Evolutionary conservation across 495 filamentous ascomycete species (phyloP), one percentile per base, ranked within the genome.

Genomic region (Hypomontagnella submonticulosa): DNA sequence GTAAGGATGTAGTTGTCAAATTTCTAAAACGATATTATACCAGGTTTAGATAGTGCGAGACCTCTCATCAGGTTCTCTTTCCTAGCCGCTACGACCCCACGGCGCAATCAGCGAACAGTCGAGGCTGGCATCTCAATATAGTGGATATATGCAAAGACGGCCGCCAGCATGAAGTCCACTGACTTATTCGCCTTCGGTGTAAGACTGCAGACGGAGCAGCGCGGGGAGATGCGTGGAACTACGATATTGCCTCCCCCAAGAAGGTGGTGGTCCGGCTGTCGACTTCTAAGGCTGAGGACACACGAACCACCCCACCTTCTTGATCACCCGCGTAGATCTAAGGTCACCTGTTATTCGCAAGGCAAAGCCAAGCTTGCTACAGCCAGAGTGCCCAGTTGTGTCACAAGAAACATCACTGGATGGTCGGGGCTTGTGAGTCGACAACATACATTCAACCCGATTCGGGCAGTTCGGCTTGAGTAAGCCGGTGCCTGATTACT

Each of bases 401-500:
- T 37, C 37, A 34, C 16, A 53, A 43, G 40, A 16, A 44, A 43
- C 33, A 30, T 12, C 18, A 51, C 27, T 40, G 10, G n/a, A 20
- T 42, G 44, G 23, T 52, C 44, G 43, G 47, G 47, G 66, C 51
- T 69, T 41, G 51, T 54, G 33, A 61, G 66, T 51, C 61, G 61
- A 65, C 61, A 36, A 16, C 59, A 61, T 53, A 44, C 19, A 15
- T 51, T 47, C 18, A 19, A 23, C 34, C 57, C 51, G 50, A 52
- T 65, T 54, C 50, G 61, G 61, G 66, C 61, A 65, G 61, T 47
- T 55, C 53, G 33, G 32, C 61, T 60, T 65, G 50, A 69, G 66
- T 69, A 69, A 69, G 66, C 61, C 66, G 61, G 51, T 44, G 38
- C 52, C 44, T 65, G 66, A 69, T 69, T 69, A 69, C 66, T 69